phyloP scores from a whole-genome alignment of 2,329 filamentous ascomycete genomes.

The Gliomastix tumulicola region DNA sequence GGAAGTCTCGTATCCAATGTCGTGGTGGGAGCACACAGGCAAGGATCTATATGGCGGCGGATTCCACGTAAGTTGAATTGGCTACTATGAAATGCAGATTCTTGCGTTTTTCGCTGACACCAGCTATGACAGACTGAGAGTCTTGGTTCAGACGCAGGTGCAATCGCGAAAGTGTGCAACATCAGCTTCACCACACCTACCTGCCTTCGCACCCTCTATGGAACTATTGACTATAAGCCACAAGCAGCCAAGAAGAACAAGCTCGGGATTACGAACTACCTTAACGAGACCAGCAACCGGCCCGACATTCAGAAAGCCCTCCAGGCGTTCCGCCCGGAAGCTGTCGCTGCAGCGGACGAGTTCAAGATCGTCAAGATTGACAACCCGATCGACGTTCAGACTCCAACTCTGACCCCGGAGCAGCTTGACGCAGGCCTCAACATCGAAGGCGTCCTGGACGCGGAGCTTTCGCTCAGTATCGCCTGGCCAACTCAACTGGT shows the following conservation, averaged over 20 bases:
- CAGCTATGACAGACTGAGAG: no score
- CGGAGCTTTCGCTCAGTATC: conserved; percentile 1
- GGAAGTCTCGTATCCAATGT: no score
- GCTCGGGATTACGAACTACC: conserved; percentile 2
- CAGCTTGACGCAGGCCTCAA: neutral
- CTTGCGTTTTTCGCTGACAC: no score
- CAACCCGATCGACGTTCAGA: neutral
- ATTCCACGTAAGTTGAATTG: neutral
- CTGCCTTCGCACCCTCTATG: conserved; percentile 2
- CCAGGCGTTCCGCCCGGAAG: conserved; percentile 1
- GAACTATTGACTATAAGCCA: conserved; percentile 3
- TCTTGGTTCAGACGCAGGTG: neutral
- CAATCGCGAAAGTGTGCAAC: conserved; percentile 1
- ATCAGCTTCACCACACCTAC: conserved; percentile 1
- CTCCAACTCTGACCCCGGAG: neutral
- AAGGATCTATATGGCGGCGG: conserved; percentile 1
- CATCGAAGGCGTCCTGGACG: conserved; percentile 3
- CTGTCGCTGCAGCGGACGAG: conserved; percentile 1
- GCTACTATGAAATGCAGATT: neutral
- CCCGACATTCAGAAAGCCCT: neutral
- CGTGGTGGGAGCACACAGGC: no score
- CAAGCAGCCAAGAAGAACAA: conserved; percentile 1
- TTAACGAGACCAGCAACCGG: conserved; percentile 2
- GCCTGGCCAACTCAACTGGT: conserved; percentile 1
- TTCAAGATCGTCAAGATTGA: conserved; percentile 4